phyloP scores from a whole-genome alignment of 2,329 filamentous ascomycete species.

The Grosmannia clavigera region DNA sequence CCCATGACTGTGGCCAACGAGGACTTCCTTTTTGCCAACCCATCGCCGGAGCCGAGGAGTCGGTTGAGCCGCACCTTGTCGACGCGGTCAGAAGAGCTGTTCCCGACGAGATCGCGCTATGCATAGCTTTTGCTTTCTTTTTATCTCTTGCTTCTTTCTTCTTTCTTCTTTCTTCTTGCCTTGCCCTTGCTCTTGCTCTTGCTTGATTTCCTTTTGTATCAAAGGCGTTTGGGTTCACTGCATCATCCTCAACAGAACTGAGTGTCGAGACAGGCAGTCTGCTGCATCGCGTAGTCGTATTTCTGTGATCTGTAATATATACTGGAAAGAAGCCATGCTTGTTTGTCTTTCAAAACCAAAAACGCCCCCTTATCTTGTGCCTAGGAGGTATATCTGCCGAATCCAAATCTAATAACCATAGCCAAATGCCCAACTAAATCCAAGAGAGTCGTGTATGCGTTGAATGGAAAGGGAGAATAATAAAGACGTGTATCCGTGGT shows the following conservation, averaged over 20 bases:
- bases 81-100: constrained; percentile 30
- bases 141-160: background rate
- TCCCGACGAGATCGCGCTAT: constrained; percentile 10
- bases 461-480: background rate
- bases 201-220: background rate
- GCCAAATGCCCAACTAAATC: background rate
- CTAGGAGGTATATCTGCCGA: constrained; percentile 1
- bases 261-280: too few relatives aligned
- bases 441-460: background rate
- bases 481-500: background rate
- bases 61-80: constrained; percentile 23
- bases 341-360: background rate
- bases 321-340: background rate
- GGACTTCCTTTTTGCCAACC: constrained; percentile 9
- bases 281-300: background rate
- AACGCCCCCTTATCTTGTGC: constrained; percentile 1
- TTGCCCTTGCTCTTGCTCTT: too few relatives aligned
- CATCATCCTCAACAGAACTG: too few relatives aligned
- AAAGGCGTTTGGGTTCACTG: background rate
- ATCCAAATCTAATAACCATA: background rate
- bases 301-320: background rate
- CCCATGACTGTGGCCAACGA: constrained; percentile 11
- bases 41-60: constrained; percentile 4
- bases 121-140: background rate
- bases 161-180: background rate